phyloP scores from a whole-genome alignment of 2,329 filamentous ascomycete genomes.

The Botryosphaeria dothidea region DNA sequence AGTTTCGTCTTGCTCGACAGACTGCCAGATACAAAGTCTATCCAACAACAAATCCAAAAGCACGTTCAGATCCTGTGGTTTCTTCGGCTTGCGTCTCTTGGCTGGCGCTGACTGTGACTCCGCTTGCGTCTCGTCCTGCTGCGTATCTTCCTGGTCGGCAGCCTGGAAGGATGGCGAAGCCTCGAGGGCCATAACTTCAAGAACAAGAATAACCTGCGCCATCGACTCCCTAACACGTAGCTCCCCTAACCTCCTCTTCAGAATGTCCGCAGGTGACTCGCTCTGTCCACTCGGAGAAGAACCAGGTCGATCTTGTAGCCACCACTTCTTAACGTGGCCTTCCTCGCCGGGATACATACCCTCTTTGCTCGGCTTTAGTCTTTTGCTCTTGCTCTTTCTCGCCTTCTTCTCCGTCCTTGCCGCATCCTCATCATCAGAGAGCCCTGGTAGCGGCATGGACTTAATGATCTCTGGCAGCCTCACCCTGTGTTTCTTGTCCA shows the following conservation, averaged over 20 bases:
- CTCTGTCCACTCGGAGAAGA: constrained; percentile 7
- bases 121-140: constrained; percentile 25
- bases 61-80: constrained; percentile 65
- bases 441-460: constrained; percentile 49
- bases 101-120: constrained; percentile 21
- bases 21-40: constrained; percentile 81
- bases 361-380: constrained; percentile 65
- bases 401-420: constrained; percentile 34
- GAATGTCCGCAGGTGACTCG: constrained; percentile 52
- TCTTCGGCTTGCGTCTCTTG: constrained; percentile 53
- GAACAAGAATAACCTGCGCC: constrained; percentile 75
- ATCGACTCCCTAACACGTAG: constrained; percentile 76
- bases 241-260: constrained; percentile 64
- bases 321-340: constrained; percentile 68
- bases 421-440: constrained; percentile 42
- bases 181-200: constrained; percentile 76
- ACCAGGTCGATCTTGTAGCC: constrained; percentile 46
- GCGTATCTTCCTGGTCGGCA: constrained; percentile 24
- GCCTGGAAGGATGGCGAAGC: constrained; percentile 38
- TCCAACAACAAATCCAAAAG: constrained; percentile 75
- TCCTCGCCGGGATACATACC: constrained; percentile 70
- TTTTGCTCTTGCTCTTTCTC: constrained; percentile 54
- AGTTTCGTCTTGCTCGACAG: constrained; percentile 62
- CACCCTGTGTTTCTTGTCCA: constrained; percentile 80
- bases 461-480: constrained; percentile 66